Evolutionary conservation across 2,329 filamentous ascomycete genomes (phyloP), one percentile per base, ranked within the genome.

Genomic region (Colletotrichum sp.): DNA sequence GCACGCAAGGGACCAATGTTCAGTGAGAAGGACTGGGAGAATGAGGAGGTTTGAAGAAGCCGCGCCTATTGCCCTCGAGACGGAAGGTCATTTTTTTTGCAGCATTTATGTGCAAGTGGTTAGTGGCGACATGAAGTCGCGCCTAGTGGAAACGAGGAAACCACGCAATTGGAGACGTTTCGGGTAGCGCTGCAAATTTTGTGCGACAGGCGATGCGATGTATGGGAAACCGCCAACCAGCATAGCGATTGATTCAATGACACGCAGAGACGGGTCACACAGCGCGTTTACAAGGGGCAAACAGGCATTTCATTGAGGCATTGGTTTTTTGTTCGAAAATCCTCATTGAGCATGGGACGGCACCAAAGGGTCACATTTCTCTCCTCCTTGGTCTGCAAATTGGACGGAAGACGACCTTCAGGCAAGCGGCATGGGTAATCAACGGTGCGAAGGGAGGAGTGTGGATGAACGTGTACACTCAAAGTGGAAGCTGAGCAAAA

Each of bases 21-120:
- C 84, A 88, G 86, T 57, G 91, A 93, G 80, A 88, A 91, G 83
- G 92, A 93, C 81, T 93, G 92, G 91, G 92, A 93, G 83, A 92
- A 93, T 79, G 92, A 93, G 81, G 91, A 92, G 81, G 88, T 90
- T 22, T 90, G 76, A 79, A 44, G 30, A 27, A 65, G 29, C 55
- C 30, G 12, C 8, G 36, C 52, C 36, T 22, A 25, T 6, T 7
- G 8, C 12, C 32, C 25, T 67, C 36, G 27, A 19, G 15, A 22
- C 16, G 62, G 62, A 64, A 22, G 36, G 22, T n/a, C 11, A 49
- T 9, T n/a, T 49, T n/a, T 44, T n/a, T n/a, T 44, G 30, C 22
- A n/a, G 57, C 32, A 29, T 67, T 67, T 64, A 27, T 49, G 16
- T 59, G 32, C 25, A 30, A 44, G 15, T 13, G 62, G 22, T 19